phyloP scores from a whole-genome alignment of 2,329 filamentous ascomycete species.

The Epicoccum nigrum region DNA sequence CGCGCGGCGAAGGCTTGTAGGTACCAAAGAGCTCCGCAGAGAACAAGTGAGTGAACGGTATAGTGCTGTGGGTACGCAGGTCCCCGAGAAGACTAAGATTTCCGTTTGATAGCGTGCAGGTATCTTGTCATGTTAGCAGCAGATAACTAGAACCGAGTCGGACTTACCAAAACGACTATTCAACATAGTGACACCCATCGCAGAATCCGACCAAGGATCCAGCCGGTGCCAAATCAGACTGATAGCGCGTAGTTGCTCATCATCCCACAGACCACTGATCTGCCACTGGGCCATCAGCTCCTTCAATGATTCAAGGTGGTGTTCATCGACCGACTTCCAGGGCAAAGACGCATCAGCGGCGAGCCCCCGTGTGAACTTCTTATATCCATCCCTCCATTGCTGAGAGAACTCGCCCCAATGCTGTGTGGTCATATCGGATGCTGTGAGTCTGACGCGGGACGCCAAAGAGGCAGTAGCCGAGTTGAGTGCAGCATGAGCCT shows the following conservation, averaged over 20 bases:
- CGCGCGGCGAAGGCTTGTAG: conserved; percentile 74
- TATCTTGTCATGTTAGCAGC: conserved; percentile 41
- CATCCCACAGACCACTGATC: conserved; percentile 64
- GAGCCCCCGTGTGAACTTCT: conserved; percentile 63
- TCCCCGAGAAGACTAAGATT: conserved; percentile 71
- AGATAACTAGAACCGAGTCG: not conserved
- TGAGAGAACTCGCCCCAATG: conserved; percentile 72
- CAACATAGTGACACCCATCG: conserved; percentile 62
- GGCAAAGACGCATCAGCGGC: conserved; percentile 51
- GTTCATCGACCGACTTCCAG: conserved; percentile 75
- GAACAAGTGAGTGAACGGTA: conserved; percentile 68
- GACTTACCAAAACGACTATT: conserved; percentile 54
- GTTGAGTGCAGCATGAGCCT: conserved; percentile 57
- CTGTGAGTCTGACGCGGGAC: conserved; percentile 55
- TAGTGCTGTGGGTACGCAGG: conserved; percentile 61
- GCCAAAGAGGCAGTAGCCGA: conserved; percentile 55
- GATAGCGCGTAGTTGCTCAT: conserved; percentile 46
- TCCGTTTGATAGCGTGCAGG: conserved; percentile 76
- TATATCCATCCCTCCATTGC: conserved; percentile 72
- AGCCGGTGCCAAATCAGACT: conserved; percentile 75
- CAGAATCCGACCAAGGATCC: conserved; percentile 70
- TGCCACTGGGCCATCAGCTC: conserved; percentile 63
- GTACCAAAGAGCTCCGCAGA: conserved; percentile 73
- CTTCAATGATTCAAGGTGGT: conserved; percentile 69
- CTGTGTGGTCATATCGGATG: conserved; percentile 57